phyloP scores from a whole-genome alignment of 148 eudicot genomes.

The Salicornia ramosissima region DNA sequence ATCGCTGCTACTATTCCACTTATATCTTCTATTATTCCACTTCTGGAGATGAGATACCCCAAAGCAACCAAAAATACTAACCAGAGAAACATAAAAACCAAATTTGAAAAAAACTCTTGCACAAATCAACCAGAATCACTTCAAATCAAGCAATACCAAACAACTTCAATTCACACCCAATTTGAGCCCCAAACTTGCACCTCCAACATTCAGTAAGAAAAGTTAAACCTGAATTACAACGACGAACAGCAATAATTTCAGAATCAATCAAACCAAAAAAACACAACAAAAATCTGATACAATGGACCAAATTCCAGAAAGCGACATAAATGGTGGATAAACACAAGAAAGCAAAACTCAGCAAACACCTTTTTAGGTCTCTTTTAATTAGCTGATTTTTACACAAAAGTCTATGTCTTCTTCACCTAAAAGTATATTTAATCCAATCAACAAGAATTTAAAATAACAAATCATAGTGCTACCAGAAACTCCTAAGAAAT shows the following conservation, averaged over 20 bases:
- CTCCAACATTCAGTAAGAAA: neutral
- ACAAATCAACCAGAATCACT: slow-evolving; percentile 1
- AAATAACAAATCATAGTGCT: neutral
- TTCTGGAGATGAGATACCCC: slow-evolving; percentile 17
- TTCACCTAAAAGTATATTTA: slow-evolving; percentile 27
- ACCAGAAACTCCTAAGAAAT: slow-evolving; percentile 19
- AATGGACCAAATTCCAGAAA: slow-evolving; percentile 6
- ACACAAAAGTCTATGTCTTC: slow-evolving; percentile 23
- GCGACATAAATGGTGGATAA: slow-evolving; percentile 22
- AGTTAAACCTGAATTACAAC: slow-evolving; percentile 18
- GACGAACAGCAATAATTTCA: neutral
- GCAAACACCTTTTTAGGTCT: slow-evolving; percentile 21
- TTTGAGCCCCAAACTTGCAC: neutral
- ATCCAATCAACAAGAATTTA: neutral
- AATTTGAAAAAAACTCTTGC: neutral
- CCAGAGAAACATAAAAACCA: slow-evolving; percentile 30
- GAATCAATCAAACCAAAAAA: slow-evolving; percentile 7
- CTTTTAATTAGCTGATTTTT: neutral
- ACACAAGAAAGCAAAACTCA: slow-evolving; percentile 21
- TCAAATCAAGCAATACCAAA: neutral
- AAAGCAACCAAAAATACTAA: slow-evolving; percentile 24
- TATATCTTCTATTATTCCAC: slow-evolving; percentile 1
- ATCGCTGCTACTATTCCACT: slow-evolving; percentile 10
- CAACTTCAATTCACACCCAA: neutral
- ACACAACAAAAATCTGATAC: neutral